Base-by-base conservation (phyloP, 176 grass and related monocot genomes). In the Carex kokanica region DNA sequence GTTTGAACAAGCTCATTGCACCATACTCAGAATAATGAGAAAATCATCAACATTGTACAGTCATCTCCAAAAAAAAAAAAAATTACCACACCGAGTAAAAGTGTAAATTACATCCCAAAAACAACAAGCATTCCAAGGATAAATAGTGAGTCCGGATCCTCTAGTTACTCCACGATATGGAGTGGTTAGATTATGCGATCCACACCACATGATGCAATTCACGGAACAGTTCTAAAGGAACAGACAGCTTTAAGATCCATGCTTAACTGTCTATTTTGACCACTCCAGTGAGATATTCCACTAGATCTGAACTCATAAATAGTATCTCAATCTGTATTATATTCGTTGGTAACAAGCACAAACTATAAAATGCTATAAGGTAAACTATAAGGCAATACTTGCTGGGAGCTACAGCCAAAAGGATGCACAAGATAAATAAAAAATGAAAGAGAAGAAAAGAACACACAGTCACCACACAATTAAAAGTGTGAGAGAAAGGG, bases 321-420 rank as follows among this genome's bases (percentile, higher is more conserved):
- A 56, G 21, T 29, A 78, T 78, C 25, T 32, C 29, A 78, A 56
- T 25, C 24, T 74, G 45, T 74, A 53, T 74, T 52, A 45, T 74
- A 74, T 74, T 16, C 2, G 23, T 56, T 32, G 23, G 12, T 78
- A 78, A 55, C 51, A 56, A 51, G 16, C 52, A 55, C 73, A 78
- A 78, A 56, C 73, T 78, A 78, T 78, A 78, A 55, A 78, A 55
- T 77, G 5, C 51, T 54, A 56, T 56, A 77, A 55, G 49, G 73
- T 47, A 55, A 43, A 55, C 23, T 77, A 53, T 56, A 78, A 71
- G 73, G 73, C 24, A 29, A 78, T 74, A 53, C 45, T 52, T 53
- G 45, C 47, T 74, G 45, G 47, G 47, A 53, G 21, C 71, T 53
- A 6, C 11, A 74, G 6, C 13, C 71, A 56, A 51, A 55, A 78